Evolutionary conservation across 2,329 filamentous ascomycete species (phyloP), one percentile per base, ranked within the genome.

Genomic region (Penicillium sp.): DNA sequence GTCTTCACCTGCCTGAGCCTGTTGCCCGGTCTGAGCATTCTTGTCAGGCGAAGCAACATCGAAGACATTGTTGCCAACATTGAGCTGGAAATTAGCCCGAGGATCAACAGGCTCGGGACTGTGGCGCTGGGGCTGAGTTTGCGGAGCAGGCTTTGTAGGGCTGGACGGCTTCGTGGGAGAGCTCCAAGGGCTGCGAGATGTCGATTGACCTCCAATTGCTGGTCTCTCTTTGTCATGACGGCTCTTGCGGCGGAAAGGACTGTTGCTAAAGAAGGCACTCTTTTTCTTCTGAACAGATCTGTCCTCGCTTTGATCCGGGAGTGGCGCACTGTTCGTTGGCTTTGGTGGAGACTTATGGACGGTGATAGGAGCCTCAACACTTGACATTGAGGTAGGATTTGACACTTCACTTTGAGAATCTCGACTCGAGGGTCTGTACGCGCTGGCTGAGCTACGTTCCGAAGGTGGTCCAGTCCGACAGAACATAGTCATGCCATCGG

Each of bases 401-500:
- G 93, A 96, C 73, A 92, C 91, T 66, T 97, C 94, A 77, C 94
- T 98, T 68, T 91, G 89, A 52, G 92, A 95, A 71, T 96, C 93
- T 66, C 91, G 87, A 75, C 92, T 97, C 14, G 89, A 89, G 51
- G 93, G 92, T 49, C 93, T 85, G 53, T 85, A 87, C 26, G 88
- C 85, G 63, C 87, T 89, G 48, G 85, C 84, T 28, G 89, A 89
- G 77, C 84, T 93, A 77, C 79, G 86, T 78, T 89, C 87, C n/a
- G 87, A 89, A 53, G 84, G 84, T 42, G 89, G 85, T 4, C 88
- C 90, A 42, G 91, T 88, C 61, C 93, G 88, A 77, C 94, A 98
- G 64, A 97, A 89, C 86, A 98, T 96, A 0, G 94, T 97, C 93
- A 98, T 98, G 4, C 93, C 94, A 73, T 98, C 94, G 76, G 90